Evolutionary conservation across 257 asterid species (phyloP).

Genomic region (Solanum peruvianum): DNA sequence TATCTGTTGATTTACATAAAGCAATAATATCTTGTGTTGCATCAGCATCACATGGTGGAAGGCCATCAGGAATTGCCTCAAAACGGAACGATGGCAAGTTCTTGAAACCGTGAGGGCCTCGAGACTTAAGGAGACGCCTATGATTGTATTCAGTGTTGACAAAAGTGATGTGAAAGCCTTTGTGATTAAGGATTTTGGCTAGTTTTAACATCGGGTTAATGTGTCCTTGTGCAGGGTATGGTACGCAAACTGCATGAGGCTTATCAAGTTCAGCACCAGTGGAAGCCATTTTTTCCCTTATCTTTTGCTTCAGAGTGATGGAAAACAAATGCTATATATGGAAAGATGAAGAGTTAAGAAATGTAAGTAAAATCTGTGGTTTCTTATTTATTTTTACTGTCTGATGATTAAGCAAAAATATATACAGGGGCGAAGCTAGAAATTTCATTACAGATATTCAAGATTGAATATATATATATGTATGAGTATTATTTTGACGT

Average conservation of each 20-base stretch:
- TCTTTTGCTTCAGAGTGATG: neutral
- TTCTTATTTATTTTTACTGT: too few relatives aligned
- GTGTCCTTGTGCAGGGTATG: slow-evolving; percentile 28
- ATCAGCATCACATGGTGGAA: slow-evolving; percentile 15
- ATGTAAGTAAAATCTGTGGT: too few relatives aligned
- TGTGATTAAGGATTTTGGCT: slow-evolving; percentile 22
- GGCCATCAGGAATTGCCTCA: slow-evolving; percentile 21
- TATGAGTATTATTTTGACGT: too few relatives aligned
- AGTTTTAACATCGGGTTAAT: slow-evolving; percentile 15
- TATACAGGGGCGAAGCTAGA: too few relatives aligned
- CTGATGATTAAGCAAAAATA: too few relatives aligned
- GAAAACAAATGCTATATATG: neutral
- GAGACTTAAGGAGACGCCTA: slow-evolving; percentile 9
- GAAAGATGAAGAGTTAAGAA: neutral
- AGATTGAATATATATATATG: too few relatives aligned
- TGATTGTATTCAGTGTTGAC: slow-evolving; percentile 10
- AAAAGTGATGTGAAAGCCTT: slow-evolving; percentile 12
- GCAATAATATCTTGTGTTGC: slow-evolving; percentile 15
- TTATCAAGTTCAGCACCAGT: neutral
- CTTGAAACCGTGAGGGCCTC: slow-evolving; percentile 12
- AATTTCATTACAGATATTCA: too few relatives aligned
- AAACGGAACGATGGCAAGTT: slow-evolving; percentile 16
- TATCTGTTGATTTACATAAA: slow-evolving; percentile 8
- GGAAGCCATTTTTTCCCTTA: slow-evolving; percentile 4
- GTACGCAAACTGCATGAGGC: slow-evolving; percentile 25